Percentiles rank a stretch among this genome's conserved stretches.
Evolutionary conservation across 371 early-diverging fungal species (phyloP).

Genomic region (Paramicrosporidium saccamoebae): DNA sequence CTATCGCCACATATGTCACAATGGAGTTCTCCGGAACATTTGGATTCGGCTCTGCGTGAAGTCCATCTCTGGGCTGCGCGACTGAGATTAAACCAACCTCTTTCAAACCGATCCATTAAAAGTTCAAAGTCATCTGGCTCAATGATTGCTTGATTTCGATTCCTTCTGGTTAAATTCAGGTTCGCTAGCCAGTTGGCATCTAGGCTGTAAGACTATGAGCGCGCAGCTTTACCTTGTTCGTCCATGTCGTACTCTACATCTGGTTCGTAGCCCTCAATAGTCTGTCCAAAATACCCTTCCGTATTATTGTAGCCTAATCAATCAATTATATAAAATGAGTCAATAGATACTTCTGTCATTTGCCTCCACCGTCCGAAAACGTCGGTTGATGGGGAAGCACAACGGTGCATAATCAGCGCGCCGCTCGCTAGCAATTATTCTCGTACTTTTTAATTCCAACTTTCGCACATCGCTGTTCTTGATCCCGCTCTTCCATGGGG

Average conservation of each 20-base stretch:
- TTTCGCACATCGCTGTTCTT: too few species aligned
- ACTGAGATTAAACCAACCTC: slow-evolving; percentile 77
- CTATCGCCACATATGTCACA: slow-evolving; percentile 85
- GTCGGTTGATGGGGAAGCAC: too few species aligned
- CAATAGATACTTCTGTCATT: too few species aligned
- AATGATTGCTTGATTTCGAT: slow-evolving; percentile 7
- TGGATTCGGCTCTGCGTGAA: slow-evolving; percentile 3
- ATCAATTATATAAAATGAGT: too few species aligned
- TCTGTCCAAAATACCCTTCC: too few species aligned
- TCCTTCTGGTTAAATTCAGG: slow-evolving; percentile 21
- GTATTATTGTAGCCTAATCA: too few species aligned
- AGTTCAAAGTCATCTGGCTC: slow-evolving; percentile 34
- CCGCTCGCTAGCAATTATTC: too few species aligned
- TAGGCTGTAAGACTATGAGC: slow-evolving; percentile 2
- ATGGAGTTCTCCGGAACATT: slow-evolving; percentile 33
- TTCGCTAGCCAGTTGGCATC: slow-evolving; percentile 33
- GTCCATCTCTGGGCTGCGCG: slow-evolving; percentile 10
- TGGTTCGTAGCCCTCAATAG: too few species aligned
- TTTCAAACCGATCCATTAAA: slow-evolving; percentile 67
- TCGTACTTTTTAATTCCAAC: too few species aligned
- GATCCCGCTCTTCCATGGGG: too few species aligned
- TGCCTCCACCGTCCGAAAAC: too few species aligned
- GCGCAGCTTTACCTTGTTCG: slow-evolving; percentile 30
- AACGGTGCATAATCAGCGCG: too few species aligned
- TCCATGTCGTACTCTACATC: slow-evolving; percentile 95